Conservation (phyloP, 306 rosid species). For the Alnus rubra region DNA sequence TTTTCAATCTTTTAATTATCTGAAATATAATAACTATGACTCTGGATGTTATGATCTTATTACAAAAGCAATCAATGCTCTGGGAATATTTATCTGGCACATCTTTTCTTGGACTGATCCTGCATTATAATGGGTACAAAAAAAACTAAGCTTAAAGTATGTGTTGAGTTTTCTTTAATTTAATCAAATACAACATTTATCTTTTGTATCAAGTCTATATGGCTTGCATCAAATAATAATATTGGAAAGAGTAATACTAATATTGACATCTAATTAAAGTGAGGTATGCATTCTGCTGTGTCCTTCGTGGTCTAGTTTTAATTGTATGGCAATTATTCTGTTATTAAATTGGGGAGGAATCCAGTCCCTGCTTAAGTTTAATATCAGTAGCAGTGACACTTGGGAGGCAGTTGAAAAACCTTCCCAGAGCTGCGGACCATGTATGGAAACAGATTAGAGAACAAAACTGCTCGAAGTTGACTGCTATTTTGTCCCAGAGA, state of each 20-base stretch:
- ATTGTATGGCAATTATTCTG: not conserved
- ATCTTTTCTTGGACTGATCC: not conserved
- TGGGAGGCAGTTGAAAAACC: not conserved
- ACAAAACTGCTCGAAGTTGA: not conserved
- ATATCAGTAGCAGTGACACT: not conserved
- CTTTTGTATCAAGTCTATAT: not conserved
- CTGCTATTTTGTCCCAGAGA: not conserved
- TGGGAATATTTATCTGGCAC: not conserved
- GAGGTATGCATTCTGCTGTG: constrained; percentile 1
- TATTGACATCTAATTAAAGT: not conserved
- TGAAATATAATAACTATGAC: not conserved
- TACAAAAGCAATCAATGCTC: not conserved
- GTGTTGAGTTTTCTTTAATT: not conserved
- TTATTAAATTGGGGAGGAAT: not conserved
- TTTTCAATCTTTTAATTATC: not conserved
- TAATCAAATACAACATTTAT: not conserved
- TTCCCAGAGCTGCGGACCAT: not conserved
- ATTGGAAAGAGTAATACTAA: not conserved
- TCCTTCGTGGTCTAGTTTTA: not conserved
- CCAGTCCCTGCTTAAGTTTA: not conserved
- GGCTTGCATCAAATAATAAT: not conserved
- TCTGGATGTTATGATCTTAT: not conserved
- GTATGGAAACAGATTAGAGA: not conserved
- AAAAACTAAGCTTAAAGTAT: not conserved
- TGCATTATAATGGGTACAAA: not conserved